Evolutionary conservation across 2,329 filamentous ascomycete species (phyloP), one percentile per base, ranked within the genome.

Genomic region (Arthrobotrys megalospora): DNA sequence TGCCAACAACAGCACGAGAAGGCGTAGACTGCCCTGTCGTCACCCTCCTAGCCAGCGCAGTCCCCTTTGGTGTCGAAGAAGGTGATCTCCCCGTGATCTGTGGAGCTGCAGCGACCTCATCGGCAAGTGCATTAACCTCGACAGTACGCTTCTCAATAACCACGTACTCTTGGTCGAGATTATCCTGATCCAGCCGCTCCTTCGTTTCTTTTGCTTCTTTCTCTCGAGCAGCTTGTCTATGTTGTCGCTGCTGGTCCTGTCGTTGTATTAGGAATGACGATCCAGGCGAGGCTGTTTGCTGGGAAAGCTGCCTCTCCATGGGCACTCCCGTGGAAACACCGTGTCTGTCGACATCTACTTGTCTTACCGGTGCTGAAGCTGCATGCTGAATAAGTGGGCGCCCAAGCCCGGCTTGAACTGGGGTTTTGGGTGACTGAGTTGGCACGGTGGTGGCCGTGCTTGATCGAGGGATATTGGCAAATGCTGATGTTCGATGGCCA

Each of bases 81-180:
- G 80, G 79, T 4, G 80, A 80, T 36, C 76, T 79, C n/a, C 85
- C 85, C 80, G 89, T 88, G 21, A 90, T 85, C 62, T 90, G 90
- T 58, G 92, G 92, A 82, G 92, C 95, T 65, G 94, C 92, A 52
- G 93, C 94, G 83, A 99, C 87, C 85, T 98, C 95, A 84, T 99
- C 96, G 21, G 96, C 96, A 82, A 99, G 92, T 1, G 96, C 96
- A 84, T 99, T 98, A 63, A 99, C 95, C 84, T 98, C 95, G 10
- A 99, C 94, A 19, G 94, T 92, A 80, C 92, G 91, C 86, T 97
- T 97, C 85, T 99, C 96, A 11, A 99, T 93, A 28, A 98, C 88
- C 19, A 99, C 95, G 82, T 98, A 99, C 80, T 98, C 96, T 80
- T 95, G 90, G 83, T 97, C 94, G 81, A 97, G 92, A 53, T 88